Conservation (phyloP, 257 asterid species). For the Vinca minor region DNA sequence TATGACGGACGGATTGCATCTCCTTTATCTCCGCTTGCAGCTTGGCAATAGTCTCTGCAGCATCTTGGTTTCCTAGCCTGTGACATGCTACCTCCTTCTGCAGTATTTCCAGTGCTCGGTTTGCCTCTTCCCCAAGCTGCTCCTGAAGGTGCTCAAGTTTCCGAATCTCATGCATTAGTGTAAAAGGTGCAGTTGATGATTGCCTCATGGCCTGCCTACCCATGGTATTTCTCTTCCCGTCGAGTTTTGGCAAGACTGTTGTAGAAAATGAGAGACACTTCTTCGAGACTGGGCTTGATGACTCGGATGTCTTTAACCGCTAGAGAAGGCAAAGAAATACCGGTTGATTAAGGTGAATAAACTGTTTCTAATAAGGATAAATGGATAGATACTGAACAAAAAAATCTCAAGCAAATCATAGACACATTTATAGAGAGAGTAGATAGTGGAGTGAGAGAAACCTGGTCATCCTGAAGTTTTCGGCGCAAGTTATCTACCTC, state of each 20-base stretch:
- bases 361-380: background rate
- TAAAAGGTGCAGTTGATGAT: conserved; percentile 83
- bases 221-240: conserved; percentile 46
- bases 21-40: conserved; percentile 83
- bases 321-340: conserved; percentile 19
- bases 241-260: conserved; percentile 49
- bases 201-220: conserved; percentile 75
- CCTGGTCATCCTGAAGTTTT: conserved; percentile 77
- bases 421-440: background rate
- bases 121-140: conserved; percentile 92
- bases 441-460: conserved; percentile 16
- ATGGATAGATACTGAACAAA: background rate
- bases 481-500: conserved; percentile 71
- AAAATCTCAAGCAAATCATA: background rate
- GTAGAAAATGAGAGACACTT: conserved; percentile 86
- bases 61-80: conserved; percentile 90
- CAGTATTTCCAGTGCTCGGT: conserved; percentile 81
- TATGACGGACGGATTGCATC: conserved; percentile 50
- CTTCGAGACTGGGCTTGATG: conserved; percentile 49
- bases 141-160: conserved; percentile 97
- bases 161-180: conserved; percentile 84
- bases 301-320: conserved; percentile 42
- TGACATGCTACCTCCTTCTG: conserved; percentile 94
- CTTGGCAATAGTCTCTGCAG: conserved; percentile 93
- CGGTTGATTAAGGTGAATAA: conserved; percentile 3